Evolutionary conservation across 176 grass and related monocot species (phyloP).

Genomic region (Phoenix dactylifera): DNA sequence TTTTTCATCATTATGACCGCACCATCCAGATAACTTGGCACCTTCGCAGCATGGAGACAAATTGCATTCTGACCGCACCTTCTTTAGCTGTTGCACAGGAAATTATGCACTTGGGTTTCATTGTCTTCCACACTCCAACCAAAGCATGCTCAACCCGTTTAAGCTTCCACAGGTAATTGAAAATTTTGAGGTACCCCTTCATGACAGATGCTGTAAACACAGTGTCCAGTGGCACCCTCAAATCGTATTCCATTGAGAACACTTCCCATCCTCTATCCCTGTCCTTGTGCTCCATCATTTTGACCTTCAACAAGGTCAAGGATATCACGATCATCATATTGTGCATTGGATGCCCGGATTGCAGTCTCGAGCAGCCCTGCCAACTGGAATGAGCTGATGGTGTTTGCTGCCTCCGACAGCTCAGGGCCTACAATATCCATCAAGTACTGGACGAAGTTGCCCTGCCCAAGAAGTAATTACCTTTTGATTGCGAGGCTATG

Average conservation of each 20-base stretch:
- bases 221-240: conserved; percentile 66
- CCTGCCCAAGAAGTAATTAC: conserved; percentile 93
- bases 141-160: conserved; percentile 80
- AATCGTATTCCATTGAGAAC: conserved; percentile 90
- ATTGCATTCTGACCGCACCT: conserved; percentile 45
- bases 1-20: no score
- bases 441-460: conserved; percentile 91
- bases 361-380: conserved; percentile 78
- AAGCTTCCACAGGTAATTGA: conserved; percentile 89
- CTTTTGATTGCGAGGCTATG: conserved; percentile 90
- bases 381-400: conserved; percentile 86
- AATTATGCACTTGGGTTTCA: conserved; percentile 92
- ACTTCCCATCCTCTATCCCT: conserved; percentile 88
- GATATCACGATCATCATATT: conserved; percentile 84
- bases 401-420: conserved; percentile 86
- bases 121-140: conserved; percentile 76
- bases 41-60: conserved; percentile 73
- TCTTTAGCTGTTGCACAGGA: conserved; percentile 77
- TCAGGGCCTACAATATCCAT: conserved; percentile 92
- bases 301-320: conserved; percentile 86
- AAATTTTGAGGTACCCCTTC: conserved; percentile 90
- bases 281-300: conserved; percentile 98
- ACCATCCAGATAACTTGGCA: conserved; percentile 74
- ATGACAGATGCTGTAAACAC: conserved; percentile 81
- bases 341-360: conserved; percentile 75